Evolutionary conservation across 306 rosid genomes (phyloP), one percentile per base, ranked within the genome.

Genomic region (Trichosanthes truncata): DNA sequence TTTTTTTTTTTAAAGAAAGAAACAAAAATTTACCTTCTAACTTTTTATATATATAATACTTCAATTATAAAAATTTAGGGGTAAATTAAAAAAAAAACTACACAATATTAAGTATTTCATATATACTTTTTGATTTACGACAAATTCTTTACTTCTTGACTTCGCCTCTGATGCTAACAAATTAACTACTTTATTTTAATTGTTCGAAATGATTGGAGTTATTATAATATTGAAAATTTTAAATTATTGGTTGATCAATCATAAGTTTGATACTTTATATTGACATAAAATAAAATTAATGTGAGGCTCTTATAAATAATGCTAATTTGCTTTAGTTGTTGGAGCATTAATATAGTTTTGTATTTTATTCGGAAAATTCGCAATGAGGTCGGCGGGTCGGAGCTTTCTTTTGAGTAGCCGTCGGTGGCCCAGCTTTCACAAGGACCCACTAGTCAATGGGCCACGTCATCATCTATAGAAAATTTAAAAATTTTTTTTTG

Each of bases 351-450:
- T 66, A 66, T 20, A 66, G 11, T 31, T 21, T 62, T 62, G 10
- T 18, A 68, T 40, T 40, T 69, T 69, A 69, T 67, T 67, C 4
- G 17, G 7, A 35, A 20, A 63, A 67, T 20, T 38, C 18, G 9
- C 8, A 67, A 67, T 67, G 38, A 67, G 51, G 31, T 69, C 76
- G 76, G 76, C 36, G 11, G 76, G 76, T 41, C 76, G 76, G 76
- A 41, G 31, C 35, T 69, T 23, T 43, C 35, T 21, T 69, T 13
- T 67, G 29, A 55, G 55, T 67, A 67, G 74, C 74, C 49, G 74
- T 9, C 55, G 36, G 76, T 69, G 55, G 76, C 10, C 52, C 52
- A 23, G 0, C 31, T 38, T 67, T 40, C 49, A 29, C 68, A 18
- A 36, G 26, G 48, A 46, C 48, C 73, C 73, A 35, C 21, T 66